Conservation (phyloP, 2,329 filamentous ascomycete genomes). For the Fusarium gaditjirri region DNA sequence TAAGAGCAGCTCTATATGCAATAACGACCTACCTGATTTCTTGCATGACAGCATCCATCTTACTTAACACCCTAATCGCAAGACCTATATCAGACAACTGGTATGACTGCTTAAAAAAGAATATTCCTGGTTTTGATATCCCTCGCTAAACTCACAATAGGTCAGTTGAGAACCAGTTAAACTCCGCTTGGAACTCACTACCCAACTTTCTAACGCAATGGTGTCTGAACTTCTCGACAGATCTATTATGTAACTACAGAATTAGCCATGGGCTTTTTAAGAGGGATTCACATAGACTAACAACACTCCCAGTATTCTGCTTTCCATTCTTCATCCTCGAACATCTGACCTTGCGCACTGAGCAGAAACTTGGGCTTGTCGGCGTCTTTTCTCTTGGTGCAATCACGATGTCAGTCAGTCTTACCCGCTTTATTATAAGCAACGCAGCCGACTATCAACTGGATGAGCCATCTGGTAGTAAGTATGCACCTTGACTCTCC, state of each 20-base stretch:
- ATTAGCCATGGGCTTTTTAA: too few species aligned
- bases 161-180: conserved; percentile 11
- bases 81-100: conserved; percentile 6
- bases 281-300: neutral
- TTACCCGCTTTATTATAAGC: conserved; percentile 5
- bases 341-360: neutral
- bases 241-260: neutral
- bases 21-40: neutral
- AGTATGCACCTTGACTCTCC: fast-evolving
- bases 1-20: neutral
- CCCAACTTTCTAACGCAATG: conserved; percentile 2
- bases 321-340: conserved; percentile 12
- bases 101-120: neutral
- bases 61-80: neutral
- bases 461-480: conserved; percentile 9
- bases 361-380: neutral
- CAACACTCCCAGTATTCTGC: neutral
- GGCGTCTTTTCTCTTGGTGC: conserved; percentile 21
- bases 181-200: conserved; percentile 4
- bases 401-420: neutral
- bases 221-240: conserved; percentile 16
- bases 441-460: neutral
- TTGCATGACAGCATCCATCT: neutral
- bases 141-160: neutral
- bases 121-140: fast-evolving